Evolutionary conservation across 2,329 filamentous ascomycete species (phyloP), one percentile per base, ranked within the genome.

Genomic region (Scedosporium minutisporum): DNA sequence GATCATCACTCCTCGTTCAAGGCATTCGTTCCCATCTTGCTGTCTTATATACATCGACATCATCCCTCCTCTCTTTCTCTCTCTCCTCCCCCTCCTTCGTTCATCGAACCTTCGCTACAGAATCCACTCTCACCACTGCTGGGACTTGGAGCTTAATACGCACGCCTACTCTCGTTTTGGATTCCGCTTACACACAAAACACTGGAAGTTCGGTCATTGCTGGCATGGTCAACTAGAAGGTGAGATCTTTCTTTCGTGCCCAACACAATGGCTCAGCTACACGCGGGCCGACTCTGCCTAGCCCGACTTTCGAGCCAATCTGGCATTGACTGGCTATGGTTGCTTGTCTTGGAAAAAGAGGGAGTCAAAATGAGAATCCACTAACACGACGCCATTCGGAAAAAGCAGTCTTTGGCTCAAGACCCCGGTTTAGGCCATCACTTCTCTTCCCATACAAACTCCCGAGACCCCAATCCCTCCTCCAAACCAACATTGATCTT

Each of bases 211-310:
- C 10, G 9, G 10, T 14, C 9, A 38, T 12, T 38, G 55, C 33
- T 33, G 55, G 55, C 27, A 58, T 58, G 55, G 55, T 58, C 55
- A 41, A 41, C 55, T 58, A 58, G 33, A 41, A 58, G 55, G 55
- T 58, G 27, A 58, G 55, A 58, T 27, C 51, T 23, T 21, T 33
- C 27, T 58, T 58, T n/a, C 55, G 27, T 55, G 51, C 51, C 51
- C 51, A 55, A 55, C 51, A 55, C 51, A 55, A 14, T 18, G 7
- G 51, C 3, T 23, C n/a, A 23, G 23, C 21, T 55, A 23, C 18
- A 29, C 12, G 21, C n/a, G 51, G 51, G 51, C 51, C 51, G 21
- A 48, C 44, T 23, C n/a, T 23, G 18, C 51, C 23, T 27, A 14
- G 23, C 18, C 23, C 21, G 23, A 25, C 18, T 55, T 23, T 48